These are phyloP conservation scores for Candida yuanshanica DNA, from an alignment of 805 yeast genomes.

Conservation along the genomic window DNA sequence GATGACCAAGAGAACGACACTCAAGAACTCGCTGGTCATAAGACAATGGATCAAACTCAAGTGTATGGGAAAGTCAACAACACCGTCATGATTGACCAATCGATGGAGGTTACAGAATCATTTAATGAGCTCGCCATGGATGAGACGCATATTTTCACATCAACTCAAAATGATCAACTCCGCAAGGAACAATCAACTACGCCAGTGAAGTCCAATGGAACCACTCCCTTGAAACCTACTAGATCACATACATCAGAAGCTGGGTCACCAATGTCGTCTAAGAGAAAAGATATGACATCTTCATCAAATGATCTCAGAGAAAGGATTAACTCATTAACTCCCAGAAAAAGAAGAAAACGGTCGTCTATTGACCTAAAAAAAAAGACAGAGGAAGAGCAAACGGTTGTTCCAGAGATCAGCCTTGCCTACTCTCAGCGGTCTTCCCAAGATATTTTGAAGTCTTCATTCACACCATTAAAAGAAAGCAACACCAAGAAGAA, in stretches of 20 bases:
- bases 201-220: not conserved
- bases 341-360: conserved; percentile 17
- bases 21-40: not conserved
- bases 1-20: not conserved
- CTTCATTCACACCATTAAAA: conserved; percentile 23
- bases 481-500: conserved; percentile 5
- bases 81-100: not conserved
- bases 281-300: conserved; percentile 10
- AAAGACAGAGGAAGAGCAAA: no score
- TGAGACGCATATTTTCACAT: conserved; percentile 8
- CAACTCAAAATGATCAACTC: not conserved
- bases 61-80: conserved; percentile 6
- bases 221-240: conserved; percentile 21
- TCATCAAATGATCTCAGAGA: conserved; percentile 17
- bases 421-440: not conserved
- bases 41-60: conserved; percentile 17
- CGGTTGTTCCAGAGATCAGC: not conserved
- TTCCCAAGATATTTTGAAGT: conserved; percentile 12
- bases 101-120: not conserved
- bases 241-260: conserved; percentile 26
- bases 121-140: conserved; percentile 14
- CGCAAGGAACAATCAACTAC: not conserved
- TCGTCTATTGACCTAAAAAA: not conserved
- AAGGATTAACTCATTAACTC: conserved; percentile 22
- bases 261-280: conserved; percentile 25